Evolutionary conservation across 352 stramenopile genomes (phyloP).

Genomic region (Globisporangium takayamanum): DNA sequence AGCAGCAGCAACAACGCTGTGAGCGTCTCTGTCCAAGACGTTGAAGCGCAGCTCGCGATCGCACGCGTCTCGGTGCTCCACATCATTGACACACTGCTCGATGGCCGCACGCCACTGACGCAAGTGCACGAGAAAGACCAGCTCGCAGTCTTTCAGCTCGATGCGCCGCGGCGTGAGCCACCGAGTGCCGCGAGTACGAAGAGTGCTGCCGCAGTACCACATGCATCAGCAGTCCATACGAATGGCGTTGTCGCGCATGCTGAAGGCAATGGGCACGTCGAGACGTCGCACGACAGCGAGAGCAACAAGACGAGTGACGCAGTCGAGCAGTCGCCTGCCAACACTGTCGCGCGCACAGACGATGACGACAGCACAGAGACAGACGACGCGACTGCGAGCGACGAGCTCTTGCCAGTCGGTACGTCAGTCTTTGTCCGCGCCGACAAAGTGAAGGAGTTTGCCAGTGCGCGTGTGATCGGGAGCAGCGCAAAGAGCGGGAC

Average conservation of each 20-base stretch:
- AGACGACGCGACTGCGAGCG: slow-evolving; percentile 8
- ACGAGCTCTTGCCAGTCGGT: slow-evolving; percentile 30
- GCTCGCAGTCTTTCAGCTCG: slow-evolving; percentile 52
- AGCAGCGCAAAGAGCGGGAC: slow-evolving; percentile 47
- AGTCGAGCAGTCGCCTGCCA: too few species aligned
- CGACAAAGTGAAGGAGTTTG: slow-evolving; percentile 57
- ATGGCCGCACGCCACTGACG: slow-evolving; percentile 47
- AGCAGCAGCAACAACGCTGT: neutral
- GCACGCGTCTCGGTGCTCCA: slow-evolving; percentile 51
- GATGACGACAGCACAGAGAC: too few species aligned
- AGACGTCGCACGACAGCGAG: too few species aligned
- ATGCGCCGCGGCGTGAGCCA: neutral
- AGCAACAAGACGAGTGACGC: too few species aligned
- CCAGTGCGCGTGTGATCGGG: slow-evolving; percentile 61
- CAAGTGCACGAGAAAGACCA: slow-evolving; percentile 78
- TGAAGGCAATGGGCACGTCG: too few species aligned
- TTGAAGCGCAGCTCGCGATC: slow-evolving; percentile 35
- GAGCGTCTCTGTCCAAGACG: slow-evolving; percentile 12
- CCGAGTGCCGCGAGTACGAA: too few species aligned
- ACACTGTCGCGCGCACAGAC: too few species aligned
- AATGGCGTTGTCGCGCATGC: too few species aligned
- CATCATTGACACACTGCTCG: slow-evolving; percentile 60
- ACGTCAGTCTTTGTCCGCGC: slow-evolving; percentile 55
- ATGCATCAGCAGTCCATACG: too few species aligned
- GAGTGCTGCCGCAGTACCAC: too few species aligned